Percentiles rank a stretch among this genome's conserved stretches.
These are phyloP conservation scores for Penicillium sp. DNA, from an alignment of 2,329 filamentous ascomycete genomes.

Conservation along the genomic window DNA sequence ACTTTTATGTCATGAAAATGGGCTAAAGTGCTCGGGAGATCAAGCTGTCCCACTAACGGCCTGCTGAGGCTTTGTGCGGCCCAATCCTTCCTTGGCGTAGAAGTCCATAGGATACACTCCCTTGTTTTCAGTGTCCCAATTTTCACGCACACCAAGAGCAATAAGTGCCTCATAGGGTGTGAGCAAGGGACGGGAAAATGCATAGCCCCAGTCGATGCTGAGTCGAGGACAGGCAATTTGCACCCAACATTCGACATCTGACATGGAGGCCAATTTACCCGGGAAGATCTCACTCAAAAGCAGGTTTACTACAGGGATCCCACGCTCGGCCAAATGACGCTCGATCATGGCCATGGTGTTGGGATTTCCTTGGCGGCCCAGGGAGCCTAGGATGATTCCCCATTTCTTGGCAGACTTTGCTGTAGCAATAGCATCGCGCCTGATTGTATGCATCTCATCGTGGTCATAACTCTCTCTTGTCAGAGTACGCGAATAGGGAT, in stretches of 20 bases:
- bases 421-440: conserved; percentile 72
- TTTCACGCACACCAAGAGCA: conserved; percentile 75
- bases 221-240: conserved; percentile 95
- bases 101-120: conserved; percentile 97
- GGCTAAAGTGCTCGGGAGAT: not conserved
- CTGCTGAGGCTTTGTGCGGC: conserved; percentile 64
- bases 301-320: conserved; percentile 80
- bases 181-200: conserved; percentile 82
- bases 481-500: conserved; percentile 89
- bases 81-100: conserved; percentile 88
- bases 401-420: conserved; percentile 81
- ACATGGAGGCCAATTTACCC: conserved; percentile 89
- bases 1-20: not conserved
- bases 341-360: conserved; percentile 89
- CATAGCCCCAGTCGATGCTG: conserved; percentile 99
- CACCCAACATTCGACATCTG: conserved; percentile 95
- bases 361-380: conserved; percentile 93
- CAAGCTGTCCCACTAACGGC: conserved; percentile 16
- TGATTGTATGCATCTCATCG: conserved; percentile 81
- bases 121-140: conserved; percentile 63
- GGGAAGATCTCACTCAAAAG: conserved; percentile 95
- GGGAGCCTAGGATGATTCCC: conserved; percentile 89
- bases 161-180: conserved; percentile 96
- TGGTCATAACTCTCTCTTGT: conserved; percentile 92
- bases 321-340: conserved; percentile 66